Evolutionary conservation across 2,329 filamentous ascomycete genomes (phyloP).

Genomic region (Pseudocercospora fuligena): DNA sequence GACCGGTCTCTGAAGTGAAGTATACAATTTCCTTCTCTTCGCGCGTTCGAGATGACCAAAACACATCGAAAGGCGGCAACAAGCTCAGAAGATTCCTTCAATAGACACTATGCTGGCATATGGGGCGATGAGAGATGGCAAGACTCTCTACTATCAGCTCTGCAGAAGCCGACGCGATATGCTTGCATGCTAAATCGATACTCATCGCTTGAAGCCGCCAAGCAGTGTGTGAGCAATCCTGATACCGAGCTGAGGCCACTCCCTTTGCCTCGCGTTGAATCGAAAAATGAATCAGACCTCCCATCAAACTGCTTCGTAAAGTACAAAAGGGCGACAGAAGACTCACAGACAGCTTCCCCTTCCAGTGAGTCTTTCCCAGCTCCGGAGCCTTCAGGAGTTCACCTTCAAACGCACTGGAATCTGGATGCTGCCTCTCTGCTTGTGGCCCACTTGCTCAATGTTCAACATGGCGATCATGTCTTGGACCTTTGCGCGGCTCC

Average conservation of each 20-base stretch:
- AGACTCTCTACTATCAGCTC: not conserved
- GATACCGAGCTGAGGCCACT: slow-evolving; percentile 19
- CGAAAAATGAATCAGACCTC: not conserved
- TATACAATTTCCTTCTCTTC: not conserved
- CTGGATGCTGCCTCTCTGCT: slow-evolving; percentile 43
- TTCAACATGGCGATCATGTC: slow-evolving; percentile 44
- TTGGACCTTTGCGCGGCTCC: slow-evolving; percentile 50
- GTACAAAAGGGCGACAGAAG: slow-evolving; percentile 11
- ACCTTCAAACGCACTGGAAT: slow-evolving; percentile 38
- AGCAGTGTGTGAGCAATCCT: slow-evolving; percentile 21
- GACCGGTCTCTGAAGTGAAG: slow-evolving; percentile 12
- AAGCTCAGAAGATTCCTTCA: slow-evolving; percentile 36
- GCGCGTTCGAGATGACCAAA: slow-evolving; percentile 31
- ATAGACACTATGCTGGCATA: slow-evolving; percentile 38
- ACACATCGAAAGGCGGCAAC: slow-evolving; percentile 30
- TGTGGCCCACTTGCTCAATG: slow-evolving; percentile 42
- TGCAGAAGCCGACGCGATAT: slow-evolving; percentile 26
- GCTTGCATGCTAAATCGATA: slow-evolving; percentile 39
- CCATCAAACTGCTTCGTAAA: slow-evolving; percentile 18
- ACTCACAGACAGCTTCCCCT: not conserved
- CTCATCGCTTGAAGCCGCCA: slow-evolving; percentile 23
- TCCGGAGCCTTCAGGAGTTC: slow-evolving; percentile 22
- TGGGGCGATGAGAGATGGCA: slow-evolving; percentile 39
- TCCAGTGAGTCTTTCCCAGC: slow-evolving; percentile 30
- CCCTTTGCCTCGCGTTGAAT: slow-evolving; percentile 9